A percentile compares a stretch with the other conserved stretches of the same genome.
phyloP scores from a whole-genome alignment of 2,329 filamentous ascomycete species.

The Exophiala sp. region DNA sequence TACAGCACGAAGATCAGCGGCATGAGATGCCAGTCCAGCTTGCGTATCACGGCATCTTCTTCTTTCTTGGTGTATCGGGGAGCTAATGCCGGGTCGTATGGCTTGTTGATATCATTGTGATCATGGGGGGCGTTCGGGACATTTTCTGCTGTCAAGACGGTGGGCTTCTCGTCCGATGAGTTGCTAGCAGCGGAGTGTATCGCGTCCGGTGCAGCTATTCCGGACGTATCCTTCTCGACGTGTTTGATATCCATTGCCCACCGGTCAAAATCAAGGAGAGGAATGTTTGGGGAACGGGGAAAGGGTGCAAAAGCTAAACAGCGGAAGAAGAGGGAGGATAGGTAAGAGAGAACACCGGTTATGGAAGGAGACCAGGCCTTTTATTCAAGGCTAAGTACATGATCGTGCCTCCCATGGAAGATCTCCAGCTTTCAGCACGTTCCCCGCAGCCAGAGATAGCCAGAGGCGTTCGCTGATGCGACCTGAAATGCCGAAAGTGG shows the following conservation, averaged over 20 bases:
- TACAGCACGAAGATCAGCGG: conserved; percentile 26
- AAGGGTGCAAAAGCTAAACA: background rate
- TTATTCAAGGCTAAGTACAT: too few relatives aligned
- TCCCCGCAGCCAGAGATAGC: too few relatives aligned
- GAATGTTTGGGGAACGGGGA: background rate
- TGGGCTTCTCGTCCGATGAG: conserved; percentile 14
- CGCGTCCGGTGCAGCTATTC: background rate
- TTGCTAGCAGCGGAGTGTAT: conserved; percentile 1
- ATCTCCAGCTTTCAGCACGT: too few relatives aligned
- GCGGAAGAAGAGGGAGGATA: background rate
- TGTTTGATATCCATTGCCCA: background rate
- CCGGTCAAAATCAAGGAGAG: background rate
- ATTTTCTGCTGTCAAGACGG: conserved; percentile 12
- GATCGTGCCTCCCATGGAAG: too few relatives aligned
- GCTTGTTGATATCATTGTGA: conserved; percentile 13
- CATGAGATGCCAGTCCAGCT: conserved; percentile 27
- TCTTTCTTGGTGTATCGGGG: conserved; percentile 19
- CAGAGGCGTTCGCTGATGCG: too few relatives aligned
- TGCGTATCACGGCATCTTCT: conserved; percentile 22
- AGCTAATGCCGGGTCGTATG: conserved; percentile 9
- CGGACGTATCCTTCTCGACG: background rate
- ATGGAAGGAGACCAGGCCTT: too few relatives aligned
- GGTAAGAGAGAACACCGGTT: too few relatives aligned
- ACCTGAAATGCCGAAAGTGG: too few relatives aligned
- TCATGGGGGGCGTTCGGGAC: background rate